These are phyloP conservation scores for Pneumocystis wakefieldiae DNA, from an alignment of 1,139 yeast species.

Conservation along the genomic window DNA sequence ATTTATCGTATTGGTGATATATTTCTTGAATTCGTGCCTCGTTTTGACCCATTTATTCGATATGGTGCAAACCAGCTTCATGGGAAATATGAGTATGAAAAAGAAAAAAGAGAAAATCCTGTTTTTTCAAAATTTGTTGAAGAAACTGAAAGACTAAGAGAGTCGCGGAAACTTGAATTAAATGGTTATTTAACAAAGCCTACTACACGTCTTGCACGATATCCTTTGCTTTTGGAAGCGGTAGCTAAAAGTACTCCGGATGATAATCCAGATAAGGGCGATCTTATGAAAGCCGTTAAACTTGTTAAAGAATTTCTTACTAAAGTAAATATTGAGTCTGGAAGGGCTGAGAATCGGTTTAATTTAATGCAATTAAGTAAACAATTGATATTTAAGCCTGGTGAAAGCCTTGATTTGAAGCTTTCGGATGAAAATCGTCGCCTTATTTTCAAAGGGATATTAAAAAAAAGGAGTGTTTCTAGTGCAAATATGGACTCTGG, in stretches of 20 bases:
- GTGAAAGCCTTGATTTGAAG: conserved; percentile 78
- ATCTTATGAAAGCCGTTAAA: conserved; percentile 57
- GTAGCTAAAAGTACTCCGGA: conserved; percentile 69
- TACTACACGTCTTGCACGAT: conserved; percentile 88
- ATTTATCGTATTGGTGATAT: conserved; percentile 79
- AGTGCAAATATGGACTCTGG: conserved; percentile 38
- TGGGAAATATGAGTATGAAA: conserved; percentile 89
- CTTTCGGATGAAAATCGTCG: conserved; percentile 67
- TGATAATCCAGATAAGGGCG: conserved; percentile 58
- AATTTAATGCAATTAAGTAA: conserved; percentile 77
- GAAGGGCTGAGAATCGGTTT: conserved; percentile 87
- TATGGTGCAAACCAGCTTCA: conserved; percentile 95
- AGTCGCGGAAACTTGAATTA: conserved; percentile 76
- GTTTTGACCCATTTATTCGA: conserved; percentile 79
- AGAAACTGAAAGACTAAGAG: conserved; percentile 79
- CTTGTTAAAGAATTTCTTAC: conserved; percentile 62
- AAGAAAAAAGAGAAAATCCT: conserved; percentile 82
- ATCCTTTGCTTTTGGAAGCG: conserved; percentile 71
- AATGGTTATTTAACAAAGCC: conserved; percentile 91
- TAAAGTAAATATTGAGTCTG: conserved; percentile 77
- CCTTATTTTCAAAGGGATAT: conserved; percentile 62
- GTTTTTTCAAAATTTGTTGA: conserved; percentile 84
- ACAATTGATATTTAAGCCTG: conserved; percentile 53
- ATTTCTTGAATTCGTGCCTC: conserved; percentile 66
- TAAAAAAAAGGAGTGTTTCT: conserved; percentile 47